Conservation (phyloP, 192 early-diverging fungal genomes). For the Spinellus fusiger region DNA sequence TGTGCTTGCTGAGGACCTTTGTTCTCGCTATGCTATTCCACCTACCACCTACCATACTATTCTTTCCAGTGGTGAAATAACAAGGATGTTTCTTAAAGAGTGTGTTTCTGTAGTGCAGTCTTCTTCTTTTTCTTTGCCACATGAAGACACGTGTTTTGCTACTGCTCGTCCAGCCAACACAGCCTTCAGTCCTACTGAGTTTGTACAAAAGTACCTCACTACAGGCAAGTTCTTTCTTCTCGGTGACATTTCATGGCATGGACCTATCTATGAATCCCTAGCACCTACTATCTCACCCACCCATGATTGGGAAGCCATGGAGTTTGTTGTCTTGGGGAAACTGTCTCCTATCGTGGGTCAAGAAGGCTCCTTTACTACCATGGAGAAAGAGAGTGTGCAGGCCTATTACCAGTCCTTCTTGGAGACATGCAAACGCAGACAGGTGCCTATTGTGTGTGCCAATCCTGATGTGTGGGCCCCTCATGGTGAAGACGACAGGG, state of each 20-base stretch:
- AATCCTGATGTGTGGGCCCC: constrained; percentile 31
- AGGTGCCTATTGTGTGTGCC: constrained; percentile 23
- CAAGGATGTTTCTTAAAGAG: constrained; percentile 16
- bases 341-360: constrained; percentile 4
- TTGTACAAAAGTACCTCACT: constrained; percentile 8
- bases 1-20: constrained; percentile 3
- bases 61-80: constrained; percentile 21
- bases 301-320: constrained; percentile 4
- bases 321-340: constrained; percentile 24
- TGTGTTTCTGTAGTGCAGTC: neutral
- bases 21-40: constrained; percentile 4
- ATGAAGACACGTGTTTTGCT: constrained; percentile 10
- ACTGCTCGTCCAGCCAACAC: neutral
- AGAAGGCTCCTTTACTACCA: neutral
- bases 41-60: constrained; percentile 12
- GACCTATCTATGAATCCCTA: constrained; percentile 13
- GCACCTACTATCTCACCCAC: neutral
- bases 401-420: constrained; percentile 18
- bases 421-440: neutral
- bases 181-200: constrained; percentile 2
- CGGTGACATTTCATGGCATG: constrained; percentile 15
- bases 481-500: constrained; percentile 15
- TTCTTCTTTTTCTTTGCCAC: neutral
- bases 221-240: constrained; percentile 16
- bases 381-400: constrained; percentile 4